A percentile compares a stretch with the other conserved stretches of the same genome.
phyloP scores from a whole-genome alignment of 1,139 yeast genomes.

The Hemisphaericaspora xylanilytica region DNA sequence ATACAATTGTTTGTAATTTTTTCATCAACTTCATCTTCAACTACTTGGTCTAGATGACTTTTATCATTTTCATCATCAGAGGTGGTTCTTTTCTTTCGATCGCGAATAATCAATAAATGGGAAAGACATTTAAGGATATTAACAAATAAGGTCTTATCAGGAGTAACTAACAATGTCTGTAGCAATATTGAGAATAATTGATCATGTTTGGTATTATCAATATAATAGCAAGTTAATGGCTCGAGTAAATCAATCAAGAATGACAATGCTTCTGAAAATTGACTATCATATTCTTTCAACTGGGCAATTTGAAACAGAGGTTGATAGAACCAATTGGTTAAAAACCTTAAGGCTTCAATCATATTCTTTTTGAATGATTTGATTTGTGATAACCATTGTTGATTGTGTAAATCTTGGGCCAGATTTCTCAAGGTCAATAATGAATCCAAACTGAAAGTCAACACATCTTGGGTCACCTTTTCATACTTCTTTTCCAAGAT shows the following conservation, averaged over 20 bases:
- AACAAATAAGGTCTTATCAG: slow-evolving; percentile 54
- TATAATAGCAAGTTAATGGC: slow-evolving; percentile 76
- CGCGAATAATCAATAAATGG: slow-evolving; percentile 39
- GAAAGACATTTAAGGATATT: slow-evolving; percentile 45
- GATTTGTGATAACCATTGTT: slow-evolving; percentile 69
- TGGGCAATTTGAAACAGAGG: slow-evolving; percentile 16
- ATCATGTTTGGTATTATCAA: slow-evolving; percentile 68
- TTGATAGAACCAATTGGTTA: slow-evolving; percentile 39
- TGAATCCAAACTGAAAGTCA: slow-evolving; percentile 54
- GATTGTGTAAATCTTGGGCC: slow-evolving; percentile 78
- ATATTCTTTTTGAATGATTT: slow-evolving; percentile 46
- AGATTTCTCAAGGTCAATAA: slow-evolving; percentile 74
- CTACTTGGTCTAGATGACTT: slow-evolving; percentile 10
- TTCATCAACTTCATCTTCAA: slow-evolving; percentile 19
- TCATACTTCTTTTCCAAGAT: slow-evolving; percentile 25
- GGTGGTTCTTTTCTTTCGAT: slow-evolving; percentile 14
- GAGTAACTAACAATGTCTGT: slow-evolving; percentile 41
- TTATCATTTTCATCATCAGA: slow-evolving; percentile 22
- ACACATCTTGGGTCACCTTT: slow-evolving; percentile 31
- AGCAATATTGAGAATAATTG: slow-evolving; percentile 54
- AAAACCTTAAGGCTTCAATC: slow-evolving; percentile 47
- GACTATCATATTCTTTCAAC: slow-evolving; percentile 33
- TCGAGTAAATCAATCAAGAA: slow-evolving; percentile 81
- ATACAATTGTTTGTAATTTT: slow-evolving; percentile 40
- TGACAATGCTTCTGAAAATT: slow-evolving; percentile 58